Evolutionary conservation across 1,284 basidiomycete species (phyloP).

Genomic region (Laetiporus sulphureus): DNA sequence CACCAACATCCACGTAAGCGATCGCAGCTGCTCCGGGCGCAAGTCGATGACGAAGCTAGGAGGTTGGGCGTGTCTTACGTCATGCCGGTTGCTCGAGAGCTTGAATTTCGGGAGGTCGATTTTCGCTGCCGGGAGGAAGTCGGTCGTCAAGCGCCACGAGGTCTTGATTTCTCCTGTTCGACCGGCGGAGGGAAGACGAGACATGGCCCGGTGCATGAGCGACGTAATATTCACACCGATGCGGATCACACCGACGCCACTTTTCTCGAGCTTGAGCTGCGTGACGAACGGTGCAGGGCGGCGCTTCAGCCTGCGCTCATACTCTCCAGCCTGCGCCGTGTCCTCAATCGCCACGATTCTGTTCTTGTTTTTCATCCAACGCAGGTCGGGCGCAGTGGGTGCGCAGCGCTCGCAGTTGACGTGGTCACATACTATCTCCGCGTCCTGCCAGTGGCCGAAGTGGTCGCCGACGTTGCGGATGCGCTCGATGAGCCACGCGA

Average conservation of each 20-base stretch:
- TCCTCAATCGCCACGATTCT: conserved; percentile 77
- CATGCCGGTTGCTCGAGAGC: conserved; percentile 74
- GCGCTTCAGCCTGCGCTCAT: conserved; percentile 82
- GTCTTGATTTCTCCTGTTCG: conserved; percentile 47
- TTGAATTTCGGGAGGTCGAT: conserved; percentile 58
- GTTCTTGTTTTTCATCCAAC: conserved; percentile 60
- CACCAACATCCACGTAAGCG: conserved; percentile 87
- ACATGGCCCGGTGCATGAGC: conserved; percentile 81
- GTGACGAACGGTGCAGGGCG: conserved; percentile 86
- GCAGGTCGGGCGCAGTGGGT: conserved; percentile 66
- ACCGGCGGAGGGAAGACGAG: conserved; percentile 64
- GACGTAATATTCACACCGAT: conserved; percentile 88
- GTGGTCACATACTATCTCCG: conserved; percentile 35
- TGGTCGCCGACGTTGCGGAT: conserved; percentile 67
- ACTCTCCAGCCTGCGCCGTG: conserved; percentile 75
- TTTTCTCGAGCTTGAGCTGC: conserved; percentile 71
- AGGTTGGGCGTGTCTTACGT: conserved; percentile 73
- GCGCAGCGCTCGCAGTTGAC: conserved; percentile 70
- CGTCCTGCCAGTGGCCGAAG: conserved; percentile 54
- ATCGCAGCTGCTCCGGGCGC: conserved; percentile 84
- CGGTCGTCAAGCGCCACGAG: conserved; percentile 79
- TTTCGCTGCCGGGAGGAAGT: conserved; percentile 62
- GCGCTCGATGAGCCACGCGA: conserved; percentile 85
- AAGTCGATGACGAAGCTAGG: conserved; percentile 70
- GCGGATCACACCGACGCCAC: conserved; percentile 62